phyloP scores from a whole-genome alignment of 768 basidiomycete genomes.

The Tephrocybe sp. region DNA sequence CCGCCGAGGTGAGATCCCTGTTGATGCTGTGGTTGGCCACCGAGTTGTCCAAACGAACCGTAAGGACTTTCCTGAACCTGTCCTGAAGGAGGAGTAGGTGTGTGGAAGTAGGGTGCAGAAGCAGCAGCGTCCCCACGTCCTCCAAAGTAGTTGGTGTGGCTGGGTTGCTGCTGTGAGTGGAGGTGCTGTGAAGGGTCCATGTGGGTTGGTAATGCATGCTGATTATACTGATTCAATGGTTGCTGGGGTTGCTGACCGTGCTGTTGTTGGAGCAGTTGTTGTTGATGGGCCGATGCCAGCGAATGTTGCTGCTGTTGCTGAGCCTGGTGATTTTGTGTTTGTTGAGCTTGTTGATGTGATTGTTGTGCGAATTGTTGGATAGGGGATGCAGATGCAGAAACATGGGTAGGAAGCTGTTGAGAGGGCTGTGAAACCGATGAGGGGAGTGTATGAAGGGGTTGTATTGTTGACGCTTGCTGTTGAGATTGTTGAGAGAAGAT shows the following conservation, averaged over 20 bases:
- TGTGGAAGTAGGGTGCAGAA: conserved; percentile 65
- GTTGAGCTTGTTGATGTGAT: conserved; percentile 29
- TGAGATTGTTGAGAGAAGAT: conserved; percentile 47
- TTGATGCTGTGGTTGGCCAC: conserved; percentile 54
- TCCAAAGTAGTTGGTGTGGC: conserved; percentile 61
- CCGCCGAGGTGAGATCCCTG: conserved; percentile 52
- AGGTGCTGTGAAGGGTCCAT: conserved; percentile 55
- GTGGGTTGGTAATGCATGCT: conserved; percentile 64
- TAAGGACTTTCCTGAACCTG: conserved; percentile 65
- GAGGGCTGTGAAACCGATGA: conserved; percentile 25
- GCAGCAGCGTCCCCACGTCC: conserved; percentile 53
- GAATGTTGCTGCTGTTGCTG: conserved; percentile 35
- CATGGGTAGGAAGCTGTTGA: conserved; percentile 34
- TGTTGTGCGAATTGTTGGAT: conserved; percentile 41
- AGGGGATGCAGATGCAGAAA: conserved; percentile 31
- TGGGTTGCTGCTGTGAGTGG: conserved; percentile 40
- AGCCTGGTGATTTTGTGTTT: conserved; percentile 26
- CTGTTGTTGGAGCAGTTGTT: conserved; percentile 37
- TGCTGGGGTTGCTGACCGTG: conserved; percentile 15
- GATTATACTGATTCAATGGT: conserved; percentile 47
- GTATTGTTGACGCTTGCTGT: conserved; percentile 22
- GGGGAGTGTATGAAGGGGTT: conserved; percentile 20
- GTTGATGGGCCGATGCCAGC: conserved; percentile 22
- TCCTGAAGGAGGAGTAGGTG: conserved; percentile 68
- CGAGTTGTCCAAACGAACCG: conserved; percentile 64